phyloP scores from a whole-genome alignment of 768 basidiomycete genomes.

The Psilocybe cyanescens region DNA sequence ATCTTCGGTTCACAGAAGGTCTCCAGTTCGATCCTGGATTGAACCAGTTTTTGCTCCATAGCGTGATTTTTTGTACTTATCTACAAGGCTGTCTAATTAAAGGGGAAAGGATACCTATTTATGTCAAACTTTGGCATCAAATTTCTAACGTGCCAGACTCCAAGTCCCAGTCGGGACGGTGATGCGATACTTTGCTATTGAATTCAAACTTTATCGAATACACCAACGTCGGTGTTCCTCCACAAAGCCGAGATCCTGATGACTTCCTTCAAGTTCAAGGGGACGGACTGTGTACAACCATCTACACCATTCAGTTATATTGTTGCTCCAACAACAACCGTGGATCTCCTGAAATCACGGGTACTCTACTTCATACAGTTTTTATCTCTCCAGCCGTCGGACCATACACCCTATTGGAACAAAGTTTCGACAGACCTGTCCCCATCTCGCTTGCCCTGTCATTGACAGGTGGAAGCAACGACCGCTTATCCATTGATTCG shows the following conservation, averaged over 20 bases:
- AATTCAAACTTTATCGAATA: background rate
- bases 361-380: background rate
- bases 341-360: background rate
- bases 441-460: background rate
- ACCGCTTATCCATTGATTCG: too few relatives aligned
- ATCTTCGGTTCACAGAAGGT: conserved; percentile 38
- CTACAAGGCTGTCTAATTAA: background rate
- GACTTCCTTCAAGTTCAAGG: background rate
- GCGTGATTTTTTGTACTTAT: background rate
- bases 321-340: background rate
- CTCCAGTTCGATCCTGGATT: conserved; percentile 47
- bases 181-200: too few relatives aligned
- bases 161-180: background rate
- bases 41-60: conserved; percentile 34
- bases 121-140: background rate
- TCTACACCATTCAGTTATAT: background rate
- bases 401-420: too few relatives aligned
- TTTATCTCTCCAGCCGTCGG: background rate
- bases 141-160: too few relatives aligned
- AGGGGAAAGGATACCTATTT: background rate
- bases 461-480: background rate
- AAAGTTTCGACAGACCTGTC: too few relatives aligned
- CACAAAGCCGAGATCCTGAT: background rate
- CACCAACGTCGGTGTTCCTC: background rate
- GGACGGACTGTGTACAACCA: background rate